Evolutionary conservation across 1,139 yeast genomes (phyloP).

Genomic region (Blastobotrys proliferans): DNA sequence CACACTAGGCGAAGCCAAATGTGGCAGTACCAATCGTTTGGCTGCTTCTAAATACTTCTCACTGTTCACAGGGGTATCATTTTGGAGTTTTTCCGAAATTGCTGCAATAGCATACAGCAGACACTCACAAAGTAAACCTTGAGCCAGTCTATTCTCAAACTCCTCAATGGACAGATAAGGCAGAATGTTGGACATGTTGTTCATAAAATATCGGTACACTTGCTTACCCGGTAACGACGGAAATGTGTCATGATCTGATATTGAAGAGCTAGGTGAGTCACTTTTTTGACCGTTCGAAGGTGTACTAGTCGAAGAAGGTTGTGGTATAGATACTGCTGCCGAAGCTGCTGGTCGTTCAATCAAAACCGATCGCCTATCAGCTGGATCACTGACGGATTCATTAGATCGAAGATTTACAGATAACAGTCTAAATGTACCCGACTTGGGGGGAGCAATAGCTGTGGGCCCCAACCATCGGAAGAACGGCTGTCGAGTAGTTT

Average conservation of each 20-base stretch:
- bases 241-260: constrained; percentile 13
- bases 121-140: constrained; percentile 26
- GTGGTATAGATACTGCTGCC: background rate
- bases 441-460: constrained; percentile 29
- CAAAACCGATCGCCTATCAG: constrained; percentile 14
- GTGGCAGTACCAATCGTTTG: constrained; percentile 26
- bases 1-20: constrained; percentile 27
- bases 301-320: background rate
- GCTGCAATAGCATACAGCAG: constrained; percentile 28
- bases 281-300: background rate
- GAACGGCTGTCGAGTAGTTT: constrained; percentile 27
- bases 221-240: constrained; percentile 14
- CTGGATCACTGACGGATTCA: constrained; percentile 7
- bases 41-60: constrained; percentile 28
- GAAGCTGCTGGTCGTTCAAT: constrained; percentile 13
- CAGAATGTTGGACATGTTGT: constrained; percentile 23
- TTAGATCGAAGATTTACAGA: constrained; percentile 26
- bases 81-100: constrained; percentile 20
- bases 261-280: constrained; percentile 1
- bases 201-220: constrained; percentile 15
- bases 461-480: constrained; percentile 32
- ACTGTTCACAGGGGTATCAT: background rate
- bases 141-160: constrained; percentile 22
- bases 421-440: constrained; percentile 27
- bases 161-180: constrained; percentile 25